A percentile compares a stretch with the other conserved stretches of the same genome.
Conservation (phyloP, 148 eudicot species). For the Euryodendron excelsum region DNA sequence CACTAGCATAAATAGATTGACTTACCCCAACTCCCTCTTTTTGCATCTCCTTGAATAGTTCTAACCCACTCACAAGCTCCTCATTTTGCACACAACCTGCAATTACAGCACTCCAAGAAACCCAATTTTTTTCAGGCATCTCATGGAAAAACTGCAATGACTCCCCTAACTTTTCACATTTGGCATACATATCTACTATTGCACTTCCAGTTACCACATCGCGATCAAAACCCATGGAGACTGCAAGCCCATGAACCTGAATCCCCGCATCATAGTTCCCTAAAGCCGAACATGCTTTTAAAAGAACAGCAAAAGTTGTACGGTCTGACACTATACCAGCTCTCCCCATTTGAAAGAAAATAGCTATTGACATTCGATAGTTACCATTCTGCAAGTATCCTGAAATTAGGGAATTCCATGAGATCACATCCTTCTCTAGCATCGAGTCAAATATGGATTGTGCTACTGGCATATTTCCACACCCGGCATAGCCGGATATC, state of each 20-base stretch:
- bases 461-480: slow-evolving; percentile 48
- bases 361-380: slow-evolving; percentile 38
- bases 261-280: slow-evolving; percentile 48
- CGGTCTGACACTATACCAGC: slow-evolving; percentile 51
- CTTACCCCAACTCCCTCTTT: slow-evolving; percentile 66
- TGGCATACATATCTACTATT: slow-evolving; percentile 83
- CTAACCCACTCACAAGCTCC: slow-evolving; percentile 48
- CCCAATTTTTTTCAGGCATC: slow-evolving; percentile 78
- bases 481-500: slow-evolving; percentile 54
- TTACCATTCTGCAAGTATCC: slow-evolving; percentile 67
- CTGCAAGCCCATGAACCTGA: slow-evolving; percentile 72
- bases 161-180: slow-evolving; percentile 59
- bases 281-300: slow-evolving; percentile 63
- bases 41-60: slow-evolving; percentile 82
- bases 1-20: slow-evolving; percentile 88
- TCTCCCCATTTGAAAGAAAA: slow-evolving; percentile 51
- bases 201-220: slow-evolving; percentile 89
- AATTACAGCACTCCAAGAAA: slow-evolving; percentile 88
- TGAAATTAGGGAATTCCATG: slow-evolving; percentile 87
- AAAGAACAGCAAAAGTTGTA: slow-evolving; percentile 65
- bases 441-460: slow-evolving; percentile 50
- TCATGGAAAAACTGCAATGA: slow-evolving; percentile 53
- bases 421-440: slow-evolving; percentile 69
- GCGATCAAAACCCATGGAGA: slow-evolving; percentile 50
- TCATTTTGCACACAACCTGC: slow-evolving; percentile 79